Evolutionary conservation across 2,329 filamentous ascomycete genomes (phyloP), one percentile per base, ranked within the genome.

Genomic region (Didymella glomerata): DNA sequence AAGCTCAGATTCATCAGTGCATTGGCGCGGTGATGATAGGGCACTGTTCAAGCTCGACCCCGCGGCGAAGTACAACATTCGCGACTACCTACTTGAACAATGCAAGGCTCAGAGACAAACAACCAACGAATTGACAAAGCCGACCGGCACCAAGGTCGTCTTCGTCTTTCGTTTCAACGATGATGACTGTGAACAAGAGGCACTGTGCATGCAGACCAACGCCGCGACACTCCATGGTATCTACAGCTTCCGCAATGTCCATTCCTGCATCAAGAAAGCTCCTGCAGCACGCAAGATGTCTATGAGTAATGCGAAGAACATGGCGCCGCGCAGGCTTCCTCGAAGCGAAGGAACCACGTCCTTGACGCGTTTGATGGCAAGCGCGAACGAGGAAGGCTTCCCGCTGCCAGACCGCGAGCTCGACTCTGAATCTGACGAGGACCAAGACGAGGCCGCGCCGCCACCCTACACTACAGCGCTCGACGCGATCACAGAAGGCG

Each of bases 311-410:
- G 14, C 24, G 22, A 10, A 24, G 4, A 20, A 4, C 8, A 14
- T 28, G 11, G 41, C n/a, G 3, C 30, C 10, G 25, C 44, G 34
- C 25, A 34, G 28, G 22, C 20, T 25, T 20, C 34, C 36, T 38
- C 16, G 53, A 44, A 48, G 51, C n/a, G 8, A 8, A 8, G 32
- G 42, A 22, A 30, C 25, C 2, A 24, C 42, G n/a, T 63, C 61
- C 1, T 46, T 61, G 13, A 50, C 58, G 13, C 30, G 27, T 4
- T 16, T 52, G 16, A 62, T 62, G 32, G 62, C 55, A 14, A 47
- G 28, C 9, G 57, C 49, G 18, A 27, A 30, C n/a, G 20, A 41
- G 3, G 44, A 49, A 27, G 18, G 22, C 16, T 45, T 53, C 13
- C 49, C 48, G 1, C 22, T 22, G 2, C 22, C n/a, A 5, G 55